A percentile compares a stretch with the other conserved stretches of the same genome.
Conservation (phyloP, 441 rosid genomes). For the Gossypium aridum region DNA sequence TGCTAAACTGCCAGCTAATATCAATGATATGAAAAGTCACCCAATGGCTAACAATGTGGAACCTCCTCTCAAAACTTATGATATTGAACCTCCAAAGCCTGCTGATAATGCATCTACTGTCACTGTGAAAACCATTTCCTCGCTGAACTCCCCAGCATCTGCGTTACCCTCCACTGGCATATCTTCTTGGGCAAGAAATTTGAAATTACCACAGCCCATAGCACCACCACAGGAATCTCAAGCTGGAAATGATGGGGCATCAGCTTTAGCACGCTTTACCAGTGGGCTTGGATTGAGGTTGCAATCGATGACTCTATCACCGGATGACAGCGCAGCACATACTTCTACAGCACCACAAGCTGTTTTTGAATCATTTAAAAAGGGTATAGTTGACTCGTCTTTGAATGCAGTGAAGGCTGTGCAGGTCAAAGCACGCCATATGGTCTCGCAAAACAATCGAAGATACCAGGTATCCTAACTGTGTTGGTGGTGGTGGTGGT, state of each 20-base stretch:
- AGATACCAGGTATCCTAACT: slow-evolving; percentile 60
- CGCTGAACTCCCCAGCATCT: slow-evolving; percentile 21
- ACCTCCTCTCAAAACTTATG: not conserved
- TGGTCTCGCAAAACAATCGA: slow-evolving; percentile 76
- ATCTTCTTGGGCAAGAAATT: slow-evolving; percentile 42
- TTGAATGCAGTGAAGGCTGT: slow-evolving; percentile 71
- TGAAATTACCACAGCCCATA: slow-evolving; percentile 41
- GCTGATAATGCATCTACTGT: slow-evolving; percentile 21
- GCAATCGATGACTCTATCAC: slow-evolving; percentile 22
- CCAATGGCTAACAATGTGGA: not conserved
- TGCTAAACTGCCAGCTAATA: not conserved
- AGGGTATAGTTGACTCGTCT: slow-evolving; percentile 68
- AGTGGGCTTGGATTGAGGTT: slow-evolving; percentile 56
- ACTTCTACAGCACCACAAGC: slow-evolving; percentile 27
- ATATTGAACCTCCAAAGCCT: slow-evolving; percentile 11
- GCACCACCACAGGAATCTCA: slow-evolving; percentile 29
- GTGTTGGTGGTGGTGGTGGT: not conserved
- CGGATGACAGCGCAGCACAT: slow-evolving; percentile 25
- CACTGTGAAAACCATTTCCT: slow-evolving; percentile 1
- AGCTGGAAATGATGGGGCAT: slow-evolving; percentile 30
- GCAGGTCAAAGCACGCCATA: slow-evolving; percentile 81
- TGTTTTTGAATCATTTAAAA: slow-evolving; percentile 54
- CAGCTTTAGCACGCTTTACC: slow-evolving; percentile 56
- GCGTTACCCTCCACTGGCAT: slow-evolving; percentile 31
- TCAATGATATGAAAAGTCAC: not conserved